Evolutionary conservation across 306 rosid genomes (phyloP).

Genomic region (Cicer cuneatum): DNA sequence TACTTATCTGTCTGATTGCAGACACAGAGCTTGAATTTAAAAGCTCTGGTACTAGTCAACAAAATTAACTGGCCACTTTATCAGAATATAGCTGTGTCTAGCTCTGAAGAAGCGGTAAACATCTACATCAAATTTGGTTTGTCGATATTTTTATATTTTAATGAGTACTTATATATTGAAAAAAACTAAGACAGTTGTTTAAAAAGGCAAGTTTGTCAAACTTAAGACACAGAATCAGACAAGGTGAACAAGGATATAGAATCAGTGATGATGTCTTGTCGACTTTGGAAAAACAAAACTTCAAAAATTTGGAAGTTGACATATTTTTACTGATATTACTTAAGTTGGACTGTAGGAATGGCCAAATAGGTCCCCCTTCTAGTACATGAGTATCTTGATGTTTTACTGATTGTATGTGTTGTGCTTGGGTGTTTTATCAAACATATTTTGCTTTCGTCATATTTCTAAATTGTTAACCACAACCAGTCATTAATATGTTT

Average conservation of each 20-base stretch:
- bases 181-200: conserved; percentile 5
- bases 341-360: conserved; percentile 18
- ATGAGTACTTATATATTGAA: neutral
- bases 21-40: conserved; percentile 74
- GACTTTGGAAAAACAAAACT: conserved; percentile 22
- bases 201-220: conserved; percentile 27
- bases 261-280: conserved; percentile 5
- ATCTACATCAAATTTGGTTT: conserved; percentile 26
- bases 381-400: conserved; percentile 23
- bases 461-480: conserved; percentile 13
- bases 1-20: conserved; percentile 46
- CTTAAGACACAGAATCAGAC: conserved; percentile 10
- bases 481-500: neutral
- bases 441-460: conserved; percentile 15
- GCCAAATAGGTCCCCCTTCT: neutral
- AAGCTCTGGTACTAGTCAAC: conserved; percentile 68
- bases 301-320: conserved; percentile 4
- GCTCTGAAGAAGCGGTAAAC: conserved; percentile 58
- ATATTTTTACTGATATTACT: neutral
- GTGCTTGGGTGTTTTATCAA: conserved; percentile 7
- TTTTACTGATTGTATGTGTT: conserved; percentile 13
- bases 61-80: conserved; percentile 77
- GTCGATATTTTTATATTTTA: conserved; percentile 23
- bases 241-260: conserved; percentile 28
- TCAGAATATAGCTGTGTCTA: conserved; percentile 56